These are phyloP conservation scores for Wickerhamiella domercqiae DNA, from an alignment of 805 yeast species.

Conservation along the genomic window DNA sequence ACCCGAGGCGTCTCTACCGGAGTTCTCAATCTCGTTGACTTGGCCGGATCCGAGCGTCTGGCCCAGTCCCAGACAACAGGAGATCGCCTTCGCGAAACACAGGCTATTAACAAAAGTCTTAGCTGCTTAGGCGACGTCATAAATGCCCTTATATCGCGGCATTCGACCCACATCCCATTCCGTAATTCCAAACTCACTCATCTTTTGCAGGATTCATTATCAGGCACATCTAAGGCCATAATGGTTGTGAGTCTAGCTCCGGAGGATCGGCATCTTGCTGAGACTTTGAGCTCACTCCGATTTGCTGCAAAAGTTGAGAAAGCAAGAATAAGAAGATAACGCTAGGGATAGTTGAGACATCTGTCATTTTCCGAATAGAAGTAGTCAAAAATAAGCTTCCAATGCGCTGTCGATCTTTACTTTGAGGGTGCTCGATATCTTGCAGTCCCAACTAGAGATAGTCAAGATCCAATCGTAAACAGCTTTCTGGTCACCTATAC, in stretches of 20 bases:
- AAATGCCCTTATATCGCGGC: conserved; percentile 37
- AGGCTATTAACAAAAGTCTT: conserved; percentile 72
- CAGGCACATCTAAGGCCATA: conserved; percentile 75
- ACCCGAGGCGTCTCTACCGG: conserved; percentile 33
- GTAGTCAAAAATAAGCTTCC: too few species aligned
- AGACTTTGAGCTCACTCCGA: conserved; percentile 69
- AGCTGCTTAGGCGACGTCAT: conserved; percentile 87
- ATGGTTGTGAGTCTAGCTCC: conserved; percentile 90
- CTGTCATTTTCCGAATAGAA: too few species aligned
- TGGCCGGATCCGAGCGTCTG: conserved; percentile 89
- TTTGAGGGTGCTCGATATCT: too few species aligned
- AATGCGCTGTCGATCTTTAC: too few species aligned
- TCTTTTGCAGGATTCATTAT: conserved; percentile 64
- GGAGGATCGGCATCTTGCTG: conserved; percentile 41
- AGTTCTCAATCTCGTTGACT: conserved; percentile 63
- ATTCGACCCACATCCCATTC: conserved; percentile 42
- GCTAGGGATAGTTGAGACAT: too few species aligned
- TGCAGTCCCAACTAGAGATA: too few species aligned
- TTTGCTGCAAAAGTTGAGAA: conserved; percentile 51
- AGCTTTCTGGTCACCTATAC: too few species aligned
- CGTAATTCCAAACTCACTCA: conserved; percentile 67
- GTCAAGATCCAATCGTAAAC: too few species aligned
- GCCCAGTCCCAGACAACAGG: conserved; percentile 64
- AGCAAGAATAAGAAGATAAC: conserved; percentile 6
- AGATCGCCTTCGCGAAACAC: conserved; percentile 70